These are phyloP conservation scores for Podospora sp. DNA, from an alignment of 495 filamentous ascomycete species.

Conservation along the genomic window DNA sequence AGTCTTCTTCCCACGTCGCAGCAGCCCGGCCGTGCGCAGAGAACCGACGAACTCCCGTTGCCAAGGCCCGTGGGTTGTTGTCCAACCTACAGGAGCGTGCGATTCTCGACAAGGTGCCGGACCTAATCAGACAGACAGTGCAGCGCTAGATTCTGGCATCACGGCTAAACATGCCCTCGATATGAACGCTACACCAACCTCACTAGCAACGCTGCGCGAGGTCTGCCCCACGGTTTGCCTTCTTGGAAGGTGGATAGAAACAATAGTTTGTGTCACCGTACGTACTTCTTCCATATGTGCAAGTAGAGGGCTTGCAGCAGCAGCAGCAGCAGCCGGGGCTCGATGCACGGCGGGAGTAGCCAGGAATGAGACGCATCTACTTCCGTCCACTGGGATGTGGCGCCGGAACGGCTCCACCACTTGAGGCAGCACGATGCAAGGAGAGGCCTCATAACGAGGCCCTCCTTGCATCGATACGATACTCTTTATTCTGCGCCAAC, in stretches of 20 bases:
- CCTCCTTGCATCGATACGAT: background rate
- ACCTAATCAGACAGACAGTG: slow-evolving; percentile 5
- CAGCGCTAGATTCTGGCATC: slow-evolving; percentile 13
- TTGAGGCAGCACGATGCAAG: too few species aligned
- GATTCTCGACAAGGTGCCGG: background rate
- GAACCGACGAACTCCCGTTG: slow-evolving; percentile 5
- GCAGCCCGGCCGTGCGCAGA: background rate
- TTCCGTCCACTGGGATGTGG: slow-evolving; percentile 29
- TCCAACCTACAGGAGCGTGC: background rate
- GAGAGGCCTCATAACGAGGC: slow-evolving; percentile 5
- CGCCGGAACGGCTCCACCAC: too few species aligned
- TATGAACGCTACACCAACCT: slow-evolving; percentile 13
- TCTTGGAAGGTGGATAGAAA: background rate
- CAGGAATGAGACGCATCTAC: background rate
- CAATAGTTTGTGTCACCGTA: background rate
- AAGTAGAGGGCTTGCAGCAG: slow-evolving; percentile 1
- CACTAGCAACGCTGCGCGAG: background rate
- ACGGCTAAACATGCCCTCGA: slow-evolving; percentile 21
- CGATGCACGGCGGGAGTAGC: slow-evolving; percentile 27
- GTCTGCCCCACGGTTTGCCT: background rate
- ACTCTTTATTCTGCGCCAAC: background rate
- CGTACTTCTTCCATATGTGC: background rate
- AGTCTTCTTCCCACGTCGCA: background rate
- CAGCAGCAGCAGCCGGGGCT: slow-evolving; percentile 23
- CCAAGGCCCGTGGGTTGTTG: background rate